These are phyloP conservation scores for Rhynchosporium graminicola DNA, from an alignment of 2,329 filamentous ascomycete species.

Conservation along the genomic window DNA sequence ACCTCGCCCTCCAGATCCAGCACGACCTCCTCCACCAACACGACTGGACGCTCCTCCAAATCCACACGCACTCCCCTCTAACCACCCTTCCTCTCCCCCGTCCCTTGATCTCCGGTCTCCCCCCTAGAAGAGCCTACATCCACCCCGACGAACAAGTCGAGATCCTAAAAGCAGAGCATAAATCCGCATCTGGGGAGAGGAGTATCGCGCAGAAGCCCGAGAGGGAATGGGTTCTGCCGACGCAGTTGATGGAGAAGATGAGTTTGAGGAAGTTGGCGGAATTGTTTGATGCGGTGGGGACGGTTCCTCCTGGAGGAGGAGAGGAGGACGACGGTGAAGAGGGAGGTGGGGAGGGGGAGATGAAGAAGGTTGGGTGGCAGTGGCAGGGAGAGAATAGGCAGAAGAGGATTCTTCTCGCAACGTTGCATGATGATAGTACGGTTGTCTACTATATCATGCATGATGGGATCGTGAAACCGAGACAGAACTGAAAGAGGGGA, in stretches of 20 bases:
- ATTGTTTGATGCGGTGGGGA: conserved; percentile 65
- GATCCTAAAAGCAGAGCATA: conserved; percentile 62
- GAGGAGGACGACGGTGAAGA: conserved; percentile 29
- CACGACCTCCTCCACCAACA: conserved; percentile 76
- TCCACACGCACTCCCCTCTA: conserved; percentile 51
- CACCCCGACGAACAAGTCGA: conserved; percentile 82
- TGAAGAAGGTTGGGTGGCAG: conserved; percentile 41
- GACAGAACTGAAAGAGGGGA: conserved; percentile 67
- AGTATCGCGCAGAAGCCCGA: conserved; percentile 54
- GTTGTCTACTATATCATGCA: conserved; percentile 84
- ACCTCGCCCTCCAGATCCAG: conserved; percentile 61
- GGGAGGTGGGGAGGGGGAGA: conserved; percentile 29
- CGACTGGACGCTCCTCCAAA: conserved; percentile 65
- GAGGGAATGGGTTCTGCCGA: conserved; percentile 75
- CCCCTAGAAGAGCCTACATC: conserved; percentile 71
- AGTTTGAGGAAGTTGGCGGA: conserved; percentile 64
- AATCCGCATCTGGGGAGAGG: conserved; percentile 42
- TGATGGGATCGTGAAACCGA: conserved; percentile 82
- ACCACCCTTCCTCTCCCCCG: conserved; percentile 50
- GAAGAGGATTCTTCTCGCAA: conserved; percentile 74
- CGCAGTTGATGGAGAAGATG: conserved; percentile 73
- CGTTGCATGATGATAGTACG: conserved; percentile 77
- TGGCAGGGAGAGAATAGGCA: conserved; percentile 50
- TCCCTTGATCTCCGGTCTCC: conserved; percentile 70
- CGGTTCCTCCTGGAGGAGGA: conserved; percentile 44